phyloP scores from a whole-genome alignment of 345 rosid species.

The Crucihimalaya himalaica region DNA sequence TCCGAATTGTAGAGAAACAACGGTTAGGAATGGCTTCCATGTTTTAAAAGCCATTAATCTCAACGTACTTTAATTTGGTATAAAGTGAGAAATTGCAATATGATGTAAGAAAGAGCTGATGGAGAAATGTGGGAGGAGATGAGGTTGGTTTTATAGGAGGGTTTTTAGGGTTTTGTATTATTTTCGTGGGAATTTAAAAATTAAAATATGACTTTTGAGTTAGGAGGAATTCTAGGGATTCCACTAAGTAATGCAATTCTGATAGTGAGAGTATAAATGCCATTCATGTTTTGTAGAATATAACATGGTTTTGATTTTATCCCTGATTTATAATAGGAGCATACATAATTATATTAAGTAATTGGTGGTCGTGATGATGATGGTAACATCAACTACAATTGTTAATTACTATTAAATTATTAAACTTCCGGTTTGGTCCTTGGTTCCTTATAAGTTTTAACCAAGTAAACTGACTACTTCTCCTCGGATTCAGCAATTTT shows the following conservation, averaged over 20 bases:
- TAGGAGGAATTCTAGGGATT: slow-evolving; percentile 35
- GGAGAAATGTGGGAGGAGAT: slow-evolving; percentile 38
- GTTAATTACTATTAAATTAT: slow-evolving; percentile 12
- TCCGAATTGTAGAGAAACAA: slow-evolving; percentile 64
- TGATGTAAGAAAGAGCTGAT: slow-evolving; percentile 39
- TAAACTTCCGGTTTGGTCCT: background rate
- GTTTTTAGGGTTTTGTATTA: background rate
- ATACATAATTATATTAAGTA: slow-evolving; percentile 26
- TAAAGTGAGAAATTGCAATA: background rate
- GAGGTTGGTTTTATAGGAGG: slow-evolving; percentile 37
- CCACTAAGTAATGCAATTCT: slow-evolving; percentile 41
- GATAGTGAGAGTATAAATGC: slow-evolving; percentile 32
- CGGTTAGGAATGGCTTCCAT: slow-evolving; percentile 60
- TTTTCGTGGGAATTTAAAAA: background rate
- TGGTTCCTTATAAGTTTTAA: background rate
- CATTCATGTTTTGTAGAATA: slow-evolving; percentile 18
- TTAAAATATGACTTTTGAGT: slow-evolving; percentile 15
- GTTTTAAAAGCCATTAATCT: slow-evolving; percentile 30
- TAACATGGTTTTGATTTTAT: slow-evolving; percentile 9
- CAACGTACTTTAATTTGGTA: slow-evolving; percentile 12
- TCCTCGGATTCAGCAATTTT: background rate
- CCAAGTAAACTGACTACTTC: slow-evolving; percentile 19
- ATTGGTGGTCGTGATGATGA: slow-evolving; percentile 38
- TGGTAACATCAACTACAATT: slow-evolving; percentile 36
- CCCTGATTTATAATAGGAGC: slow-evolving; percentile 12